These are phyloP conservation scores for Excoecaria cochinchinensis DNA, from an alignment of 345 rosid species.

Conservation along the genomic window DNA sequence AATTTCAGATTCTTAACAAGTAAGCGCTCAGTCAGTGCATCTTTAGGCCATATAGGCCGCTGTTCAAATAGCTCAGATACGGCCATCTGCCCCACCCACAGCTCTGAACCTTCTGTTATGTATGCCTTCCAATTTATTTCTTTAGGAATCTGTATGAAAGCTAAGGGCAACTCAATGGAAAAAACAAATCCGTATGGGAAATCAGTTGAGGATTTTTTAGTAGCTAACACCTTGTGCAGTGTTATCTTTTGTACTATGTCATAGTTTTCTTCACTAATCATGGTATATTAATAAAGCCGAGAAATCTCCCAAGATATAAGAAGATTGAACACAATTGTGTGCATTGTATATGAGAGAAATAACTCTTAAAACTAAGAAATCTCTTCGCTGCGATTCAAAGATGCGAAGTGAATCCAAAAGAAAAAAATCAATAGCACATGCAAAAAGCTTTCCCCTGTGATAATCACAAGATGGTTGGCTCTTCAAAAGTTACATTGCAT, in stretches of 20 bases:
- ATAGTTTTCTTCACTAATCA: not conserved
- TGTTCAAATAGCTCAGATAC: slow-evolving; percentile 82
- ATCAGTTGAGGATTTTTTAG: not conserved
- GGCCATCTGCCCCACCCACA: slow-evolving; percentile 72
- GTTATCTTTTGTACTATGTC: not conserved
- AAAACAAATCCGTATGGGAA: slow-evolving; percentile 4
- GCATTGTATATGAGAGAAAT: not conserved
- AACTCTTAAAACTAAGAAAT: not conserved
- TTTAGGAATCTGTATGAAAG: slow-evolving; percentile 83
- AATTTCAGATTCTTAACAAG: slow-evolving; percentile 65
- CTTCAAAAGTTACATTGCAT: too few species aligned
- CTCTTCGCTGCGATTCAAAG: too few species aligned
- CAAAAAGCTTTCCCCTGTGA: too few species aligned
- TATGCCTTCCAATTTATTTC: slow-evolving; percentile 66
- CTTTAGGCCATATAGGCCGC: slow-evolving; percentile 88
- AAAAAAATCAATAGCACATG: too few species aligned
- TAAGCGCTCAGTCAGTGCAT: slow-evolving; percentile 59
- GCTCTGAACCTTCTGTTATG: slow-evolving; percentile 48
- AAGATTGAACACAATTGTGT: not conserved
- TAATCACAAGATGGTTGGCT: too few species aligned
- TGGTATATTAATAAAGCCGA: not conserved
- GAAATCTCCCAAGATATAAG: not conserved
- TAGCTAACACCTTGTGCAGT: not conserved
- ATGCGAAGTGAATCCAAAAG: too few species aligned
- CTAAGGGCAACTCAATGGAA: slow-evolving; percentile 48